Conservation (phyloP, 305 asterid species). For the Ajuga reptans region DNA sequence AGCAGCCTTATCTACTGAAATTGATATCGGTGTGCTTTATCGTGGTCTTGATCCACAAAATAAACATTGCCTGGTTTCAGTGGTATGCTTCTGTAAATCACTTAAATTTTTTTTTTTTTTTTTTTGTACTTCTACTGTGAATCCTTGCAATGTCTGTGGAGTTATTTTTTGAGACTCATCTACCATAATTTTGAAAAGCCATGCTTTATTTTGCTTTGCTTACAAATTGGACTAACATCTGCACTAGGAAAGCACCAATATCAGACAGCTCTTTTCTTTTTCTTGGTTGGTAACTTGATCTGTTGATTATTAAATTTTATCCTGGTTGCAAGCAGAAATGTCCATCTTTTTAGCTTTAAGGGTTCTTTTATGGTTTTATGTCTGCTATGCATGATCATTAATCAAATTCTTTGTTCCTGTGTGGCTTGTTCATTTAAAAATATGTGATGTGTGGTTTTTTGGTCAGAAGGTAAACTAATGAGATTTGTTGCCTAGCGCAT, state of each 20-base stretch:
- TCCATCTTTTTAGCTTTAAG: not conserved
- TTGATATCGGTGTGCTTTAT: constrained; percentile 65
- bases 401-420: not conserved
- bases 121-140: not conserved
- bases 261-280: not conserved
- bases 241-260: not conserved
- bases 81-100: constrained; percentile 48
- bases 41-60: constrained; percentile 80
- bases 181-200: not conserved
- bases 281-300: not conserved
- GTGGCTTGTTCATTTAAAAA: not conserved
- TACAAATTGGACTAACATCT: not conserved
- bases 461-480: not conserved
- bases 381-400: not conserved
- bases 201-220: not conserved
- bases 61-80: constrained; percentile 56
- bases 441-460: not conserved
- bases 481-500: not conserved
- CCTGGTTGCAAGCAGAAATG: constrained; percentile 7
- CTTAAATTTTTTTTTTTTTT: not conserved
- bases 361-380: not conserved
- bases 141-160: not conserved
- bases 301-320: not conserved
- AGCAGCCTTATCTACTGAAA: constrained; percentile 61
- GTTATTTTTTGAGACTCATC: not conserved